Evolutionary conservation across 2,329 filamentous ascomycete genomes (phyloP).

Genomic region (Xylariales sp.): DNA sequence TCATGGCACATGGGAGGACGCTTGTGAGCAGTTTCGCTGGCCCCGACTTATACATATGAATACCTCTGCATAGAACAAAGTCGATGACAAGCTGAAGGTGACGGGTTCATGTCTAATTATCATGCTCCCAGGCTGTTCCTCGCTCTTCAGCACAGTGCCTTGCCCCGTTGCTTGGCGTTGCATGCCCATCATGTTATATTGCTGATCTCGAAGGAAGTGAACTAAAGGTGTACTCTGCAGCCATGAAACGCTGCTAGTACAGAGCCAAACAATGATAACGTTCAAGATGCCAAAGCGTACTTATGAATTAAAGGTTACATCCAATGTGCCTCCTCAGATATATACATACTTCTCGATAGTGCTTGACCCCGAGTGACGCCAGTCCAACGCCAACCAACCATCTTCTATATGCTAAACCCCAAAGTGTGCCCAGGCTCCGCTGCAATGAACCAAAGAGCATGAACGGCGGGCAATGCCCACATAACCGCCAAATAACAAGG

Average conservation of each 20-base stretch:
- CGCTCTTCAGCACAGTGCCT: too few species aligned
- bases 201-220: too few species aligned
- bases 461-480: background rate
- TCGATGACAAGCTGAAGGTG: too few species aligned
- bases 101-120: too few species aligned
- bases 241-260: background rate
- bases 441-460: background rate
- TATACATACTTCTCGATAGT: background rate
- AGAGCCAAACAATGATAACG: background rate
- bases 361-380: background rate
- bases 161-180: too few species aligned
- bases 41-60: too few species aligned
- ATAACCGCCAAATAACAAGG: conserved; percentile 3
- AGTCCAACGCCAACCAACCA: background rate
- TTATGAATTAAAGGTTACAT: conserved; percentile 1
- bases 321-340: background rate
- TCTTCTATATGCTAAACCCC: conserved; percentile 3
- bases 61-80: too few species aligned
- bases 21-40: too few species aligned
- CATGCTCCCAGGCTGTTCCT: too few species aligned
- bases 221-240: too few species aligned
- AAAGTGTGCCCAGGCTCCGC: background rate
- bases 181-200: too few species aligned
- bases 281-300: background rate
- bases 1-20: too few species aligned